These are phyloP conservation scores for Ceratobasidium sp. DNA, from an alignment of 1,284 basidiomycete genomes.

Conservation along the genomic window DNA sequence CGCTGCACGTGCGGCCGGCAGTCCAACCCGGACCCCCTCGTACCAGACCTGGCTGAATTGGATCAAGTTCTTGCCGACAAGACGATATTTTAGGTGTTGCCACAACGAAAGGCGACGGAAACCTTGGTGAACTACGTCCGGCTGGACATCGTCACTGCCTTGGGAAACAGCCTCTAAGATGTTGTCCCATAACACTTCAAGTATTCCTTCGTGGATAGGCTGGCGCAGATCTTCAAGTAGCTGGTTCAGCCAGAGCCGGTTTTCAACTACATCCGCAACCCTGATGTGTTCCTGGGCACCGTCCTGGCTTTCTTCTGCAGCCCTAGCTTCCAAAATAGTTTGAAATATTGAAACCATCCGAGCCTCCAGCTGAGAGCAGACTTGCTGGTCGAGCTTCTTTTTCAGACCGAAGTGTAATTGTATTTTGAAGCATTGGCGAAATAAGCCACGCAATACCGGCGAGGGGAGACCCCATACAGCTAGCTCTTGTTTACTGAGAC, in stretches of 20 bases:
- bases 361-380: conserved; percentile 1
- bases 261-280: conserved; percentile 8
- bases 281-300: no score
- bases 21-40: conserved; percentile 4
- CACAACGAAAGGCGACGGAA: neutral
- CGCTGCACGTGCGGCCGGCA: no score
- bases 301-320: neutral
- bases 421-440: conserved; percentile 25
- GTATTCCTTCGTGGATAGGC: conserved; percentile 21
- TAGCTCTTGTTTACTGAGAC: conserved; percentile 31
- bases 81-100: conserved; percentile 9
- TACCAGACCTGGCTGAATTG: conserved; percentile 34
- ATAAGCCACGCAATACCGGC: conserved; percentile 3
- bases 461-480: conserved; percentile 24
- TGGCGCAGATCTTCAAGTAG: neutral
- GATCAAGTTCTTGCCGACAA: conserved; percentile 29
- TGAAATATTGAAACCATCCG: neutral
- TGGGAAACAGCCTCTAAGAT: conserved; percentile 25
- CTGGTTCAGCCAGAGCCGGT: conserved; percentile 29
- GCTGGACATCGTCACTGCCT: conserved; percentile 12
- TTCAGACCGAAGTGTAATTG: no score
- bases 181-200: conserved; percentile 25
- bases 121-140: no score
- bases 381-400: no score
- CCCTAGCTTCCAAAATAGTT: neutral